Base-by-base conservation (phyloP, 208 protist genomes). In the Leishmania major region DNA sequence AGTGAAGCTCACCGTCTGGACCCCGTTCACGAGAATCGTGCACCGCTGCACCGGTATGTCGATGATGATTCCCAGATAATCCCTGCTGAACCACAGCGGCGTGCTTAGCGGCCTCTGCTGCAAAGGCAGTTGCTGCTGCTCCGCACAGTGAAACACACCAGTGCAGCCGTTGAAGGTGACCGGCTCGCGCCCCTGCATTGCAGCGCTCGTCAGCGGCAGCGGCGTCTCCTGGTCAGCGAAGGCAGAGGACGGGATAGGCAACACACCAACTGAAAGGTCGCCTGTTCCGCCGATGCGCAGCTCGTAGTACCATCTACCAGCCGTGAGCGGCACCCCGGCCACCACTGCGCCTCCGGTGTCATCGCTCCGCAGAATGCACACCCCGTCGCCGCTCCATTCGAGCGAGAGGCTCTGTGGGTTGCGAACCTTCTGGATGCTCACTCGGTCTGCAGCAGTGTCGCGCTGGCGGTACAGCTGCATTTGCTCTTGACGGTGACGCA, bases 291-390 rank as follows among this genome's bases (percentile, higher is more conserved):
- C 88, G 49, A 97, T 90, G 28, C 90, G 87, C 77, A 96, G 78
- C 87, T 98, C 96, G 89, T 92, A 98, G 81, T 98, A 98, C 95
- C 96, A 98, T 74, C 77, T 75, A 45, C 95, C 96, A 2, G 60
- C 70, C 45, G 85, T 88, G 51, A 98, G 87, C n/a, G 91, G 85
- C 47, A 90, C 82, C 37, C 86, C 88, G 7, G 90, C 89, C 37
- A 96, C 85, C 45, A 97, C 76, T 4, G 93, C 88, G 25, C 78
- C 85, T 25, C 80, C 77, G 4, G 80, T 74, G 64, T 78, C 80
- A 55, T 93, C 90, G 76, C 89, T 90, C 62, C 93, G 91, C 35
- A 87, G 80, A 35, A 94, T 75, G 53, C 90, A 95, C 59, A 91
- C 88, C 47, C 91, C 90, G n/a, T 97, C 92, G 7, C 86, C 72